Evolutionary conservation across 163 green algal species (phyloP).

Genomic region (Scenedesmus sp.): DNA sequence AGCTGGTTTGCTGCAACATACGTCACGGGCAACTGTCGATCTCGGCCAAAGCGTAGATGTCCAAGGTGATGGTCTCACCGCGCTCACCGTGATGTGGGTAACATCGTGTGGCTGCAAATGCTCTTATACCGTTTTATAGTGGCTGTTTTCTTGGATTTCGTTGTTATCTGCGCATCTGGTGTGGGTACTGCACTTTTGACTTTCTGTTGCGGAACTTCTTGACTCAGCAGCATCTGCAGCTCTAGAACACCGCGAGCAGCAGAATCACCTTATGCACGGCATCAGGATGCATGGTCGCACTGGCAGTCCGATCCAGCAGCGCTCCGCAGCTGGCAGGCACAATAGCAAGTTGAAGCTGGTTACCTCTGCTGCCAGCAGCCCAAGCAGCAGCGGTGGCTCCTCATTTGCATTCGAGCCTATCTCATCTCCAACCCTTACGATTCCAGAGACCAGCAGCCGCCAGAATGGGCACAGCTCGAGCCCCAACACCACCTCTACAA

Average conservation of each 20-base stretch:
- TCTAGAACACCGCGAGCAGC: not conserved
- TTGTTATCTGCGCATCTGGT: not conserved
- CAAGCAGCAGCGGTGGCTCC: not conserved
- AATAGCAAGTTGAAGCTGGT: not conserved
- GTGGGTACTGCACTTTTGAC: not conserved
- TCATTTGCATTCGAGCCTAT: not conserved
- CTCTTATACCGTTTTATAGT: no score
- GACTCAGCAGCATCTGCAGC: not conserved
- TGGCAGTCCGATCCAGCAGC: not conserved
- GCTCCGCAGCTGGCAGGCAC: not conserved
- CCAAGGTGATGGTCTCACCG: not conserved
- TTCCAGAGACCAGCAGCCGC: constrained; percentile 4
- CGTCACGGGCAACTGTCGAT: not conserved
- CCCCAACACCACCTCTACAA: not conserved
- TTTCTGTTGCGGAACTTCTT: not conserved
- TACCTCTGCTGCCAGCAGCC: not conserved
- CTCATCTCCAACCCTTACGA: not conserved
- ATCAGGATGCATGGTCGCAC: not conserved
- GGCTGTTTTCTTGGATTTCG: not conserved
- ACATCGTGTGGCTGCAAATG: not conserved
- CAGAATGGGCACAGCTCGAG: not conserved
- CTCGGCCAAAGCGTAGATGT: not conserved
- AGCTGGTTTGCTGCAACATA: not conserved
- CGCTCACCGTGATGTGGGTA: not conserved
- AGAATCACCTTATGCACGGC: not conserved